Percentiles rank a stretch among this genome's conserved stretches.
Conservation (phyloP, 352 stramenopile genomes). For the Pythium periplocum region DNA sequence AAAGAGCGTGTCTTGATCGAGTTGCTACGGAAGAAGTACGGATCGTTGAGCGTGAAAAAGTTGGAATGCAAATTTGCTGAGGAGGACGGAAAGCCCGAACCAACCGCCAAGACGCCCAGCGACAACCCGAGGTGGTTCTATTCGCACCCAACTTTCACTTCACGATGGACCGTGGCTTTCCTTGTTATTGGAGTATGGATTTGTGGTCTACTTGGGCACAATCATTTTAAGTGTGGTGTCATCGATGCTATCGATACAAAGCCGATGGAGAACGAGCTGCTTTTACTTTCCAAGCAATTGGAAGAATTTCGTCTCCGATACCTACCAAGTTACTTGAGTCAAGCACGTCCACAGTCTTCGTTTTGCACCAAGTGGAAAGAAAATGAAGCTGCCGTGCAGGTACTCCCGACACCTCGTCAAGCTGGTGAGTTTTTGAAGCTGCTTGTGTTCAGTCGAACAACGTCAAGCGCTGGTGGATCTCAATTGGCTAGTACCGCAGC, state of each 20-base stretch:
- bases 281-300: no score
- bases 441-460: conserved; percentile 9
- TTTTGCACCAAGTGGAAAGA: conserved; percentile 14
- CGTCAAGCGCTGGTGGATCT: not conserved
- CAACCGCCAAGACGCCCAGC: no score
- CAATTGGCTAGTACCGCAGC: no score
- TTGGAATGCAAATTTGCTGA: conserved; percentile 52
- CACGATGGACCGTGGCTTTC: no score
- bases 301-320: not conserved
- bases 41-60: conserved; percentile 62
- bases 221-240: no score
- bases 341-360: conserved; percentile 6
- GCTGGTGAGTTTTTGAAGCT: conserved; percentile 9
- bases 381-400: conserved; percentile 1
- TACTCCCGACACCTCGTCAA: conserved; percentile 2
- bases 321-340: conserved; percentile 6
- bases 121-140: conserved; percentile 5
- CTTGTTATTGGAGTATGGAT: no score
- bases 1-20: conserved; percentile 61
- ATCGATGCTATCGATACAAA: no score
- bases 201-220: no score
- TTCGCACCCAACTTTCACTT: no score
- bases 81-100: no score
- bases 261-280: no score
- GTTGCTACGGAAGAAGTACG: conserved; percentile 66